phyloP scores from a whole-genome alignment of 306 rosid genomes.

The Hylodesmum podocarpum region DNA sequence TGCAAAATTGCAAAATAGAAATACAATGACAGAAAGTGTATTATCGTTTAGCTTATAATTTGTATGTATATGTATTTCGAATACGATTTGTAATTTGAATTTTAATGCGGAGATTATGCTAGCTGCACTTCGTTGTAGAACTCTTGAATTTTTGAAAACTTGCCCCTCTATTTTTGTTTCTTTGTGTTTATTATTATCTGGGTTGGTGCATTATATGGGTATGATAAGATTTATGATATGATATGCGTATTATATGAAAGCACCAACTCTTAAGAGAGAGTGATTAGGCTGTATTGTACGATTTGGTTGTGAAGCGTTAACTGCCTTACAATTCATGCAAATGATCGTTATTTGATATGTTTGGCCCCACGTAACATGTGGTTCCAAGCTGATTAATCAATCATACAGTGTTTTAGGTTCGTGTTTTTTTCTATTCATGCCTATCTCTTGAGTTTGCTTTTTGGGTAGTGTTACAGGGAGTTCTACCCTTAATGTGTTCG shows the following conservation, averaged over 20 bases:
- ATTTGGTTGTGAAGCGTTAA: slow-evolving; percentile 30
- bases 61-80: neutral
- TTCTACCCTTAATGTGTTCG: neutral
- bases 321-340: slow-evolving; percentile 32
- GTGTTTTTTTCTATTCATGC: neutral
- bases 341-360: slow-evolving; percentile 36
- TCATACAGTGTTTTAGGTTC: slow-evolving; percentile 14
- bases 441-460: neutral
- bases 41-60: neutral
- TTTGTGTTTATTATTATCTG: neutral
- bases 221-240: slow-evolving; percentile 26
- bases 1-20: neutral
- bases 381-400: slow-evolving; percentile 25
- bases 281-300: slow-evolving; percentile 30
- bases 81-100: neutral
- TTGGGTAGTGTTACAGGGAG: neutral
- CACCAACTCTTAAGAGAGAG: slow-evolving; percentile 15
- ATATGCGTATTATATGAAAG: slow-evolving; percentile 19
- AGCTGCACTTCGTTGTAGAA: neutral
- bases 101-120: neutral
- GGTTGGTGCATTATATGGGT: neutral
- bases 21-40: neutral
- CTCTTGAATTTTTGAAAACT: neutral
- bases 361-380: slow-evolving; percentile 44
- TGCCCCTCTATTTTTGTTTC: neutral